Evolutionary conservation across 192 early-diverging fungal species (phyloP).

Genomic region (Entomortierella chlamydospora): DNA sequence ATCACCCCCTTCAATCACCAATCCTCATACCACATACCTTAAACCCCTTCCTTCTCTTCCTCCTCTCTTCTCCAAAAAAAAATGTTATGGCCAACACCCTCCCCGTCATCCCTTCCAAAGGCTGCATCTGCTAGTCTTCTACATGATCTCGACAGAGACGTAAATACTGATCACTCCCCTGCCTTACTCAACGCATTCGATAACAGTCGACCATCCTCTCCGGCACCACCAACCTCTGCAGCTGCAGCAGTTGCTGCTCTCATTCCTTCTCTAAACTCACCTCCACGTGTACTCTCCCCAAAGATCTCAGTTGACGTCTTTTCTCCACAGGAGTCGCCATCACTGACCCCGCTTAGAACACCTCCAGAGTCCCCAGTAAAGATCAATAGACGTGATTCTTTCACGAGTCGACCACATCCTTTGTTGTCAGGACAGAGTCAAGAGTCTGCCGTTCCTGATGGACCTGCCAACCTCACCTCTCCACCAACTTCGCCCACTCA

Average conservation of each 20-base stretch:
- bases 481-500: constrained; percentile 40
- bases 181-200: constrained; percentile 33
- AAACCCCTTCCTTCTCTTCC: neutral
- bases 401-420: constrained; percentile 5
- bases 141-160: neutral
- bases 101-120: constrained; percentile 28
- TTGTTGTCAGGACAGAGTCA: neutral
- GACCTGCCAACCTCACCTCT: constrained; percentile 17
- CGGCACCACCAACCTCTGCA: constrained; percentile 13
- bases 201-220: constrained; percentile 43
- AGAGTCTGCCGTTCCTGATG: neutral
- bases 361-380: constrained; percentile 50
- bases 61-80: neutral
- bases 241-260: neutral
- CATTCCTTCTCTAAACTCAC: neutral
- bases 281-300: constrained; percentile 22
- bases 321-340: neutral
- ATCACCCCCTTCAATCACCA: too few relatives aligned
- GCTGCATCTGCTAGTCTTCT: constrained; percentile 7
- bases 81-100: constrained; percentile 42
- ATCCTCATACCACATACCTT: too few relatives aligned
- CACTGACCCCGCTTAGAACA: constrained; percentile 23
- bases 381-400: constrained; percentile 20
- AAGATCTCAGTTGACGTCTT: constrained; percentile 22
- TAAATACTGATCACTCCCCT: constrained; percentile 2